Evolutionary conservation across 176 grass and related monocot species (phyloP).

Genomic region (Dendrocalamus sinicus): DNA sequence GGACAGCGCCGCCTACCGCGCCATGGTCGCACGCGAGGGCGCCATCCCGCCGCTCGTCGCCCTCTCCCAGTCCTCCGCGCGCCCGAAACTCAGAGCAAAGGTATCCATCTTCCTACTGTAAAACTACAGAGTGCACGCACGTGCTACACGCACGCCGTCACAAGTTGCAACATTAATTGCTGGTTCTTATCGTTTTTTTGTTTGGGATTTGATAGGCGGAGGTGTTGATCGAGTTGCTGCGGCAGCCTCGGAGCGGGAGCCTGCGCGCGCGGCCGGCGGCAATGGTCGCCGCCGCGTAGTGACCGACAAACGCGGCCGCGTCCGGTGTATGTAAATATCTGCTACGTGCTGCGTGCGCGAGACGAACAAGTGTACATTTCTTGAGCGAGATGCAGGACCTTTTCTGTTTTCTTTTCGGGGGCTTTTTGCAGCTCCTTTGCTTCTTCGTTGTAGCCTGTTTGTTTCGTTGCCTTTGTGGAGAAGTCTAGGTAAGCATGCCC

Average conservation of each 20-base stretch:
- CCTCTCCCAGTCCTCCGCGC: slow-evolving; percentile 46
- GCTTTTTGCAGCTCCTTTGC: background rate
- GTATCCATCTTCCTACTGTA: background rate
- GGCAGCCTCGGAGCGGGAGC: slow-evolving; percentile 44
- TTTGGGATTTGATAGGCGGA: slow-evolving; percentile 44
- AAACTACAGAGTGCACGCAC: background rate
- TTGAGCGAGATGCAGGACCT: background rate
- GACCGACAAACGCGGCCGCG: background rate
- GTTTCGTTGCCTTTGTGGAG: background rate
- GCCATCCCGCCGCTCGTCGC: slow-evolving; percentile 65
- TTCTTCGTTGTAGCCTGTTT: background rate
- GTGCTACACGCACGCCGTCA: background rate
- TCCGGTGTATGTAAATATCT: background rate
- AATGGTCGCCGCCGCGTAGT: background rate
- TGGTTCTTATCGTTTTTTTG: slow-evolving; percentile 27
- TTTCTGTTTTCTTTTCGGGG: background rate
- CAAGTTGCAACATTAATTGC: background rate
- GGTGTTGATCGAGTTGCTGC: slow-evolving; percentile 51
- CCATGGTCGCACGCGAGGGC: slow-evolving; percentile 63
- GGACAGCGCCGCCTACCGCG: slow-evolving; percentile 42
- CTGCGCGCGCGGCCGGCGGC: slow-evolving; percentile 21
- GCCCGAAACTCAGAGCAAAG: slow-evolving; percentile 45
- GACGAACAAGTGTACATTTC: background rate
- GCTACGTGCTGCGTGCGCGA: background rate
- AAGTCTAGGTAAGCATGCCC: background rate